A percentile compares a stretch with the other conserved stretches of the same genome.
Evolutionary conservation across 179 eudicot species (phyloP).

Genomic region (Carnegiea gigantea): DNA sequence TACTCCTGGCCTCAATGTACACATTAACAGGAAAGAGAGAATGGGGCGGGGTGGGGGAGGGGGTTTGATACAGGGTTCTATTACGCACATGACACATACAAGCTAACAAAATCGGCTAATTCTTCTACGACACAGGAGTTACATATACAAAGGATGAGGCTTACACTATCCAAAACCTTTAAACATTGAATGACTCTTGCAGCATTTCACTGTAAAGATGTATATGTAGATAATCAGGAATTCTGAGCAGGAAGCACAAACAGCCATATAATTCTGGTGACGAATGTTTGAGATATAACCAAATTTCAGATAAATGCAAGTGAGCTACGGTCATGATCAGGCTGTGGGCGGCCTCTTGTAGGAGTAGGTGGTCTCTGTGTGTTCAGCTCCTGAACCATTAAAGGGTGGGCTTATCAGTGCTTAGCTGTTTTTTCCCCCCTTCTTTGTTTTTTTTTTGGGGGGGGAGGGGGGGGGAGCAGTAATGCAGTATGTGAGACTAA

Average conservation of each 20-base stretch:
- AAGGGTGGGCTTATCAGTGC: constrained; percentile 10
- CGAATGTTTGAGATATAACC: constrained; percentile 2
- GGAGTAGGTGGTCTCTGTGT: constrained; percentile 92
- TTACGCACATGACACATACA: constrained; percentile 1
- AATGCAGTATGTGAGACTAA: background rate
- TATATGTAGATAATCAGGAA: background rate
- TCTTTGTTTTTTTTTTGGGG: background rate
- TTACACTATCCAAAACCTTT: constrained; percentile 25
- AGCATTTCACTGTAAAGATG: background rate
- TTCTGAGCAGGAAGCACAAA: background rate
- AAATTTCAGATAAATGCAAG: constrained; percentile 73
- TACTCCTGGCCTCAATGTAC: constrained; percentile 28
- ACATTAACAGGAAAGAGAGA: background rate
- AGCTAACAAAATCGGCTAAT: constrained; percentile 29
- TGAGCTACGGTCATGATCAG: constrained; percentile 76
- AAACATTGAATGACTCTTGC: constrained; percentile 6
- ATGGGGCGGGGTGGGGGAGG: background rate
- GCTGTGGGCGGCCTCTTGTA: constrained; percentile 81
- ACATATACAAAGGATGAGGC: constrained; percentile 34
- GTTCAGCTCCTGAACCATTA: constrained; percentile 65
- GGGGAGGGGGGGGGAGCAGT: background rate
- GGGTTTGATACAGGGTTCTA: background rate
- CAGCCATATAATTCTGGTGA: constrained; percentile 8
- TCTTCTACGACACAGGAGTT: constrained; percentile 25
- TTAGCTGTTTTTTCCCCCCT: background rate